Base-by-base conservation (phyloP, 2,329 filamentous ascomycete genomes). In the Clonostachys rhizophaga region DNA sequence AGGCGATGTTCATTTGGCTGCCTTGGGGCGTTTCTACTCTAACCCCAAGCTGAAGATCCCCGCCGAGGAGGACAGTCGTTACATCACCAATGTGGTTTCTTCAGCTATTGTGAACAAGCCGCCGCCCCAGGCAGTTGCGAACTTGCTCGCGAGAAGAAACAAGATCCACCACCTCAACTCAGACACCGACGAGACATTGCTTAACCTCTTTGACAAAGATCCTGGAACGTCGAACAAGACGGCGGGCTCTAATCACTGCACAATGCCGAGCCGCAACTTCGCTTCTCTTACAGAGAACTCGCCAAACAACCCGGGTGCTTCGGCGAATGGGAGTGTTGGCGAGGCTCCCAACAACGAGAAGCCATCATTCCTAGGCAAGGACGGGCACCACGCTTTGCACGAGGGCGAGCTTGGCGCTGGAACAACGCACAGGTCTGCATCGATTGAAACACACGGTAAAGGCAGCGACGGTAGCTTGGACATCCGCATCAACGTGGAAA, bases 31-130 rank as follows among this genome's bases (percentile, higher is more conserved):
- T 50, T 97, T 99, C 73, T 96, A 95, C 72, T 91, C 89, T 14
- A 94, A 94, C 58, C 89, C 90, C 8, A 85, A 84, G 56, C 76
- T 94, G 41, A 78, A 84, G 46, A 78, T 96, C 34, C 78, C 89
- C 1, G 86, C 84, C 47, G 87, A 92, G 61, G 78, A 85, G 49
- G 94, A 99, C 65, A 87, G 90, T 62, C 83, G 94, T 47, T 97
- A 97, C 66, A 97, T 99, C 83, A 87, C 86, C 44, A 99, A 99
- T 60, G 79, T 99, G 17, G 79, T 97, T 46, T 95, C 91, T 6
- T 96, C 91, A 1, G 91, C 91, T 34, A 97, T 99, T 58, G 91
- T 95, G 54, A 96, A 99, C 64, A 92, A 92, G 57, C 94, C 94
- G 3, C 90, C 91, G 13, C 90, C 92, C 2, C 83, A 86, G 63